These are phyloP conservation scores for Diaporthe citri DNA, from an alignment of 2,329 filamentous ascomycete genomes.

Conservation along the genomic window DNA sequence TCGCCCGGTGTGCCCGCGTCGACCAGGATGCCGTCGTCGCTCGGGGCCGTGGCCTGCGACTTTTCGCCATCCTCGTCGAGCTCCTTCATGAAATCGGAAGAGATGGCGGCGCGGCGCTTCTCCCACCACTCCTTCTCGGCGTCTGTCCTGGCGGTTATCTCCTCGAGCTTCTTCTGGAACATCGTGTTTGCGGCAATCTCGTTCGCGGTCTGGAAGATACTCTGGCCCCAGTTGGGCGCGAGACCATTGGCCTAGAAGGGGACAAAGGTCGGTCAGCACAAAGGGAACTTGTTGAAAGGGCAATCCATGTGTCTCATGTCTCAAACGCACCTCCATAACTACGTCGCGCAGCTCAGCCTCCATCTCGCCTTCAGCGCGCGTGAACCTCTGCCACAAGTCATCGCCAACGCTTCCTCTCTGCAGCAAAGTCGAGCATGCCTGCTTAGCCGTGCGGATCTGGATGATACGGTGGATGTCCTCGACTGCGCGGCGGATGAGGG, in stretches of 20 bases:
- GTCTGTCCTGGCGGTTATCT: conserved; percentile 78
- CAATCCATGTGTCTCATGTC: background rate
- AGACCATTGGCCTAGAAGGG: conserved; percentile 88
- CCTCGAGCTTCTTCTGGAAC: conserved; percentile 80
- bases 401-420: conserved; percentile 95
- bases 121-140: conserved; percentile 95
- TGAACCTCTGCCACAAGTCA: conserved; percentile 93
- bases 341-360: conserved; percentile 96
- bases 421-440: conserved; percentile 84
- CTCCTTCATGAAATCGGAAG: conserved; percentile 86
- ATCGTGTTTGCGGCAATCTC: conserved; percentile 90
- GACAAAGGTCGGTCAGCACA: background rate
- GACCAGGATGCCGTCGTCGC: conserved; percentile 85
- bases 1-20: conserved; percentile 63
- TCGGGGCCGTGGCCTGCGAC: conserved; percentile 56
- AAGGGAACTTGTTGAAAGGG: background rate
- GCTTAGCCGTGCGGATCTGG: conserved; percentile 88
- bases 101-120: conserved; percentile 79
- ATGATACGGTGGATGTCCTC: conserved; percentile 95
- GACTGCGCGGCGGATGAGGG: conserved; percentile 87
- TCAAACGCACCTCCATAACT: conserved; percentile 80
- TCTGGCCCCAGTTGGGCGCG: conserved; percentile 88
- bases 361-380: conserved; percentile 95
- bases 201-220: conserved; percentile 97
- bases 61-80: conserved; percentile 75